Evolutionary conservation across 805 yeast species (phyloP).

Genomic region (Monosporozyma aerobia): DNA sequence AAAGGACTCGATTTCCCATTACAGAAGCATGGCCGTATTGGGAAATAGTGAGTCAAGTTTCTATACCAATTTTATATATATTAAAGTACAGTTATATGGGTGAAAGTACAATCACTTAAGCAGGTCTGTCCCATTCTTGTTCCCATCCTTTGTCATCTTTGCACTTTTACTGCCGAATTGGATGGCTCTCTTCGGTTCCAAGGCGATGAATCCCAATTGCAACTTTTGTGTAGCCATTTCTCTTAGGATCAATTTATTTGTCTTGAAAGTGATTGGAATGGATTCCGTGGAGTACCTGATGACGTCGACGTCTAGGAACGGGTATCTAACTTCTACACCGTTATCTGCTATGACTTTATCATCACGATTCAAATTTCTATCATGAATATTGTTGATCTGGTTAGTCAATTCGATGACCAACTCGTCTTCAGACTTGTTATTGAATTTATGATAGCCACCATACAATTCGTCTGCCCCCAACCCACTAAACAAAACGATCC

Average conservation of each 20-base stretch:
- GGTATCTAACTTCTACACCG: conserved; percentile 88
- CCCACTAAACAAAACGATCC: conserved; percentile 78
- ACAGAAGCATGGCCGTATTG: neutral
- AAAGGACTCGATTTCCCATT: neutral
- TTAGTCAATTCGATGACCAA: conserved; percentile 51
- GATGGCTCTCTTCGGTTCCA: conserved; percentile 85
- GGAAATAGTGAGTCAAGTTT: neutral
- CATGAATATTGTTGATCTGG: conserved; percentile 68
- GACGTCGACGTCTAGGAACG: conserved; percentile 62
- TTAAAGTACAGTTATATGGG: too few relatives aligned
- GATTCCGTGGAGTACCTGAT: conserved; percentile 39
- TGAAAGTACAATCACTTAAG: neutral
- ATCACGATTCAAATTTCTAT: conserved; percentile 80
- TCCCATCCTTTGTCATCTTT: conserved; percentile 74
- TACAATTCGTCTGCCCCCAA: conserved; percentile 95
- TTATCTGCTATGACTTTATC: conserved; percentile 79
- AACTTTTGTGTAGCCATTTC: conserved; percentile 42
- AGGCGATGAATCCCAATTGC: conserved; percentile 45
- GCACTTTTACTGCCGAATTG: conserved; percentile 97
- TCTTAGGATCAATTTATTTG: conserved; percentile 52
- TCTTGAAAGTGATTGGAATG: conserved; percentile 42
- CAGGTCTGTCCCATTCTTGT: conserved; percentile 65
- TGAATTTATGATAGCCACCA: conserved; percentile 92
- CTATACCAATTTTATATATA: too few relatives aligned
- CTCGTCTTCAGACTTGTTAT: conserved; percentile 32